These are phyloP conservation scores for Linderniella brevidens DNA, from an alignment of 257 asterid species.

Conservation along the genomic window DNA sequence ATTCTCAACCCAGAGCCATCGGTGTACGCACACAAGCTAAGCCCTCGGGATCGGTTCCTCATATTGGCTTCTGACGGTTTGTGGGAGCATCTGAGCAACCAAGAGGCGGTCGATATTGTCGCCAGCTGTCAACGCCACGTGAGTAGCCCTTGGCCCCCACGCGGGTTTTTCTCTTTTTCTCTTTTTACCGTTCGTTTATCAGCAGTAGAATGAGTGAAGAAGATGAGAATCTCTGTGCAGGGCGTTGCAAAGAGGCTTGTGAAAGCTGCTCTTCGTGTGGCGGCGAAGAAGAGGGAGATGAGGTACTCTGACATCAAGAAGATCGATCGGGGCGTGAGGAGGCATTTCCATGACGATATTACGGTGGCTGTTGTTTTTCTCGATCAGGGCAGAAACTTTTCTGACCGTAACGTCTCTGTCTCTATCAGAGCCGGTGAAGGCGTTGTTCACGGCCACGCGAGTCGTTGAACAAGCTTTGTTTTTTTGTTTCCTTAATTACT, in stretches of 20 bases:
- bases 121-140: conserved; percentile 47
- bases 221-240: conserved; percentile 16
- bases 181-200: neutral
- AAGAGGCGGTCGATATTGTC: conserved; percentile 84
- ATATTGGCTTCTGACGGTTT: conserved; percentile 91
- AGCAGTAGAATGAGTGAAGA: neutral
- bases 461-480: too few species aligned
- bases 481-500: too few species aligned
- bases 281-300: conserved; percentile 95
- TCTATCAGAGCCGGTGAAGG: conserved; percentile 45
- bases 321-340: conserved; percentile 74
- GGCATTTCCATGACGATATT: conserved; percentile 95
- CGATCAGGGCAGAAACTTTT: conserved; percentile 25
- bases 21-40: conserved; percentile 43
- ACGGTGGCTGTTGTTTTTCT: conserved; percentile 63
- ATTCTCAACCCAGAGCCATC: conserved; percentile 81
- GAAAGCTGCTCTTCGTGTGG: conserved; percentile 59
- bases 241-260: conserved; percentile 68
- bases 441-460: conserved; percentile 15
- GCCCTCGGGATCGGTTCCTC: conserved; percentile 50
- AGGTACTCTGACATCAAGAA: conserved; percentile 79
- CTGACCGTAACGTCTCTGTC: conserved; percentile 12
- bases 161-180: neutral
- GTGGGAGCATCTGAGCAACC: conserved; percentile 96
- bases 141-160: conserved; percentile 11